Base-by-base conservation (phyloP, 2,329 filamentous ascomycete genomes). In the Scorias spongiosa region DNA sequence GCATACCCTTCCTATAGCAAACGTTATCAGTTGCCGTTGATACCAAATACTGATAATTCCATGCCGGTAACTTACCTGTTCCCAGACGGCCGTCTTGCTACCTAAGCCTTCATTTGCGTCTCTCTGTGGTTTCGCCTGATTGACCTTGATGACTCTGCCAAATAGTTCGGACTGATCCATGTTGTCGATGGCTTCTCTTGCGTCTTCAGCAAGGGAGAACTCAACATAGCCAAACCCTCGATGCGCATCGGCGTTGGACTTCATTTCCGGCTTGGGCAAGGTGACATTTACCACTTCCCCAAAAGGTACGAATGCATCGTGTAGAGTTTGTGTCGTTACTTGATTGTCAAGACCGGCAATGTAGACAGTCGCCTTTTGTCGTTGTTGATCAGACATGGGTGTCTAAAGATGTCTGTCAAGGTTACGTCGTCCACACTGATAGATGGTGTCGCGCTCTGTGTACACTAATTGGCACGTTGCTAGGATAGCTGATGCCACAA, bases 91-190 rank as follows among this genome's bases (percentile, higher is more conserved):
- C 39, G 82, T 94, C 65, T 87, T 93, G 68, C 86, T 93, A 18
- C 89, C 88, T 39, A 98, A 63, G 1, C 88, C 87, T 61, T 93
- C 86, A 43, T 84, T 84, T 41, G 78, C 76, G 54, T 85, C 85
- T 70, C 94, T 95, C 49, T 91, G 86, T 29, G 85, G 78, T 64
- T 94, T 98, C 38, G 93, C 93, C 44, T 82, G 76, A 39, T 86
- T 88, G 42, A 96, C 89, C 62, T 88, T 94, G 61, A 98, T 81
- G 11, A 91, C 81, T 47, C 85, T 78, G 10, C 91, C 93, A 60
- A 89, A 96, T 39, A 98, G 75, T 66, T 96, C 89, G 48, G 88
- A 83, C 62, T 94, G 87, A 60, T 98, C 86, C 89, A 98, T 96
- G 61, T 98, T 98, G 71, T 96, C 87, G 62, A 98, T 94, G 42